Conservation (phyloP, 345 rosid genomes). For the Salix viminalis region DNA sequence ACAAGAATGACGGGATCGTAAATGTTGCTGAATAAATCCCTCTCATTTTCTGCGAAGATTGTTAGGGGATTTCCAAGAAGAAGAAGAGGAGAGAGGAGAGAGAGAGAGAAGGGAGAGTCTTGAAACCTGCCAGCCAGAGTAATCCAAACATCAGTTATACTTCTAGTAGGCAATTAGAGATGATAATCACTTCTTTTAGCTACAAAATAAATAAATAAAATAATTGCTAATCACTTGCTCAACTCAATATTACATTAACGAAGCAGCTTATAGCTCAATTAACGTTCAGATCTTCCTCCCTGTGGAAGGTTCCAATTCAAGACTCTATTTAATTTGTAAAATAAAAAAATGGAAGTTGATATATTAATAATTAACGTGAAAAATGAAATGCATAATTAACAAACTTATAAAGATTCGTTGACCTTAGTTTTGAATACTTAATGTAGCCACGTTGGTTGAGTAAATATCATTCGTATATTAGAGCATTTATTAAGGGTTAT, state of each 20-base stretch:
- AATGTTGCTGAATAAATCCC: background rate
- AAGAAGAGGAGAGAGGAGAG: background rate
- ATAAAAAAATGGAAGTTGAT: too few relatives aligned
- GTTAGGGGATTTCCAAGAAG: background rate
- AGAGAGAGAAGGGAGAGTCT: background rate
- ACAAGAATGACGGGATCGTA: conserved; percentile 2
- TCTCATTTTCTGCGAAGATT: background rate
- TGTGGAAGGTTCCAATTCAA: too few relatives aligned
- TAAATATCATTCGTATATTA: background rate
- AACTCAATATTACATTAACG: too few relatives aligned
- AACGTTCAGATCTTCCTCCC: too few relatives aligned
- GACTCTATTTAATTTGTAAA: too few relatives aligned
- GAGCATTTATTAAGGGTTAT: too few relatives aligned
- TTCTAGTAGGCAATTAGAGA: background rate
- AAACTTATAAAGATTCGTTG: background rate
- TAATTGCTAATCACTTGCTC: too few relatives aligned
- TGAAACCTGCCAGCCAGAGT: background rate
- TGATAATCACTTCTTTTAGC: background rate
- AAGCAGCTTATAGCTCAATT: too few relatives aligned
- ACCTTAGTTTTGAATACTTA: background rate
- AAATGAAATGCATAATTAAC: too few relatives aligned
- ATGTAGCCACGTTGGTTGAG: background rate
- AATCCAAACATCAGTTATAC: background rate
- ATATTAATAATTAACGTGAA: too few relatives aligned
- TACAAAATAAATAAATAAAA: too few relatives aligned